Base-by-base conservation (phyloP, 2,329 filamentous ascomycete genomes). In the Pseudogymnoascus sp. region DNA sequence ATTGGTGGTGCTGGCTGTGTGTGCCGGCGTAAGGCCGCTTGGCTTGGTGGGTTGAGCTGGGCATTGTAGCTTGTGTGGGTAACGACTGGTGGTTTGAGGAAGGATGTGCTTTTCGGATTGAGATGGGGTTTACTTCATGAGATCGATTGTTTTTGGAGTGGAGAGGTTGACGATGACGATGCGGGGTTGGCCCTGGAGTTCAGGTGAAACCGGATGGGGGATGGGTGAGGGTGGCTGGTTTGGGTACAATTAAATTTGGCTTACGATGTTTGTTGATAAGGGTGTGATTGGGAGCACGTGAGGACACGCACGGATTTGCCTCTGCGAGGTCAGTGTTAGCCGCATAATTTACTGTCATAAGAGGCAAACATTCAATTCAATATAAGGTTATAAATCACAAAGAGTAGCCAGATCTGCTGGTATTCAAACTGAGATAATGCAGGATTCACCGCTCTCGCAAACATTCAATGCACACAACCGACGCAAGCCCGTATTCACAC, bases 21-120 rank as follows among this genome's bases (percentile, higher is more conserved):
- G 86, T 79, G 68, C 84, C 84, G 61, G 81, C 79, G 70, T 86
- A 86, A 63, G 79, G 82, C 58, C 84, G 82, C 76, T 87, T 87
- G 59, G 78, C 25, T 64, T 68, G 68, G 60, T 63, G 63, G 65
- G 67, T 43, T 61, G 60, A 38, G 30, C 25, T 12, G 16, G 66
- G 47, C 67, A 70, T 69, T 66, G 41, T 63, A 54, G 47, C 28
- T 54, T 18, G 25, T 33, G 47, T 14, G 8, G 7, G 47, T 12
- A 54, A 54, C n/a, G 47, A 33, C 47, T 54, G 47, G n/a, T 33
- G 47, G n/a, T 18, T 2, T 33, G n/a, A 14, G n/a, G 4, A 7
- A 7, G 14, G 2, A n/a, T 54, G 25, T 33, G 9, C 20, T 54
- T 33, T 12, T 14, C n/a, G 28, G 28, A 33, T 7, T 14, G 9